Base-by-base conservation (phyloP, 2,329 filamentous ascomycete species). In the Aspergillus terreus region DNA sequence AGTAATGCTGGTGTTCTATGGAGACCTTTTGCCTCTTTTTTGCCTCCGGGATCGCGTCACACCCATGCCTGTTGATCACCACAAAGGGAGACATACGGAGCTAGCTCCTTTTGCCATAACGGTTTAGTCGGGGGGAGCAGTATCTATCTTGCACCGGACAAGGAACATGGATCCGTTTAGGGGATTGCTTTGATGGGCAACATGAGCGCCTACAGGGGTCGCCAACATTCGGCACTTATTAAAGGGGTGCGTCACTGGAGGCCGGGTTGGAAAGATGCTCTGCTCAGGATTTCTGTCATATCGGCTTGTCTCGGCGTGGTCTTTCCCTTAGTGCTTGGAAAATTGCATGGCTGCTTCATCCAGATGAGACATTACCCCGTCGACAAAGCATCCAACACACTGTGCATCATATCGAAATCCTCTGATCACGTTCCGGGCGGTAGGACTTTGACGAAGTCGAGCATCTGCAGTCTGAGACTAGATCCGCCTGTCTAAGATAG, bases 61-160 rank as follows among this genome's bases (percentile, higher is more conserved):
- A 52, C 38, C 48, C 55, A 56, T 56, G 49, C 52, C 47, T 36
- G n/a, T 25, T 43, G 40, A 23, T 23, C 11, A 15, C 46, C 46
- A 17, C 27, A 27, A 41, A 46, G 9, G 45, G 50, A 30, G 14
- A 11, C 35, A 38, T 11, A 38, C 6, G 35, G 14, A 38, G 40
- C 40, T 17, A 38, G 40, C 40, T 17, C 15, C 7, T 17, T 9
- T 12, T 42, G 17, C 40, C 40, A 42, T 21, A 42, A 19, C 40
- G 15, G 40, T 42, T 42, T 19, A 21, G 40, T 12, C 40, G 10
- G 19, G 41, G 35, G 25, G 49, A 46, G 44, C 36, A 53, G 49
- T 47, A 52, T 48, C 44, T 30, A 44, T 33, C 32, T 49, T 46
- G 41, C 50, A 47, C n/a, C n/a, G 35, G n/a, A 52, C 17, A 51